These are phyloP conservation scores for Blastocladiella emersonii DNA, from an alignment of 371 early-diverging fungal genomes.

Conservation along the genomic window DNA sequence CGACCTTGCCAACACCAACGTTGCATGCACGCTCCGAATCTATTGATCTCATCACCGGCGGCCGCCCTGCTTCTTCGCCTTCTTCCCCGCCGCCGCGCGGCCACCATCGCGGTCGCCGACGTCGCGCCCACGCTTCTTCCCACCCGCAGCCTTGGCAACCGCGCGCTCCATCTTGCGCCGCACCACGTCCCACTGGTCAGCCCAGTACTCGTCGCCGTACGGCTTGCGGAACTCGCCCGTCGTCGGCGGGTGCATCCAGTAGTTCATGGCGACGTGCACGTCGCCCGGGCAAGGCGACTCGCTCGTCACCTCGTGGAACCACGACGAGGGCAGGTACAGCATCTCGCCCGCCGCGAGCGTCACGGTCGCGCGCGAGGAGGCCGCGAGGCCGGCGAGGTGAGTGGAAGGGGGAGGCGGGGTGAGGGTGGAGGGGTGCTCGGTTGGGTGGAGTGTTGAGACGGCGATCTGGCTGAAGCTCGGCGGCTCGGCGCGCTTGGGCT, in stretches of 20 bases:
- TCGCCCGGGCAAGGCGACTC: neutral
- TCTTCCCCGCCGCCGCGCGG: no score
- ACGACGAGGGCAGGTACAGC: constrained; percentile 30
- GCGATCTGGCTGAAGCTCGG: constrained; percentile 18
- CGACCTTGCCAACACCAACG: no score
- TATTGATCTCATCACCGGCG: no score
- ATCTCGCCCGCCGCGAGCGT: constrained; percentile 20
- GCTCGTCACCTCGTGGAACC: constrained; percentile 34
- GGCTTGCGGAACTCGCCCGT: neutral
- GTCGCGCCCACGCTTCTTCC: no score
- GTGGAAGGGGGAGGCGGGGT: no score
- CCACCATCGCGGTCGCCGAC: no score
- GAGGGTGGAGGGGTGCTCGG: neutral
- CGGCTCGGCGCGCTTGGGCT: constrained; percentile 15
- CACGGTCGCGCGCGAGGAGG: constrained; percentile 1
- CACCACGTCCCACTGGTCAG: neutral
- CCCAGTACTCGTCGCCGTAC: neutral
- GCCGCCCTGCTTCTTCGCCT: no score
- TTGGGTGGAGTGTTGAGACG: constrained; percentile 2
- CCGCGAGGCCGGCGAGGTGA: neutral
- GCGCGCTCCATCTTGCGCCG: neutral
- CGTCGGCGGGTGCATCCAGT: constrained; percentile 29
- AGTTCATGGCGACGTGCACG: constrained; percentile 28
- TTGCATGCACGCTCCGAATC: no score
- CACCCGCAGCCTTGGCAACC: no score